A percentile compares a stretch with the other conserved stretches of the same genome.
phyloP scores from a whole-genome alignment of 257 asterid genomes.

The Solanum dulcamara region DNA sequence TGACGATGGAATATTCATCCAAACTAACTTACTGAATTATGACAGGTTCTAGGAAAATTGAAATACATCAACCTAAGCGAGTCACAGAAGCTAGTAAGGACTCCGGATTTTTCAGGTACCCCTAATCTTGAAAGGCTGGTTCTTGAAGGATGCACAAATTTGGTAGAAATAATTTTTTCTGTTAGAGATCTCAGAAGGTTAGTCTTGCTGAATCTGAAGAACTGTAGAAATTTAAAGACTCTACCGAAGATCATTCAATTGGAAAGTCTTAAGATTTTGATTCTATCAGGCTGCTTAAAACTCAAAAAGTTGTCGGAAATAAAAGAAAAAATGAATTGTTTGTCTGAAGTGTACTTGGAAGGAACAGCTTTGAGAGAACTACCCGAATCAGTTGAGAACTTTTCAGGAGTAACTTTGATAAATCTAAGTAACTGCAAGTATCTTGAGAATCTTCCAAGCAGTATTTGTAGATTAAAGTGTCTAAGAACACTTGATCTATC shows the following conservation, averaged over 20 bases:
- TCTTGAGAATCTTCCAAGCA: background rate
- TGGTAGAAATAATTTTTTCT: background rate
- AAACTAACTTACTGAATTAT: background rate
- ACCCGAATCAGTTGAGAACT: background rate
- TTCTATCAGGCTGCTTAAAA: constrained; percentile 6
- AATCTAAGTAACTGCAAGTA: background rate
- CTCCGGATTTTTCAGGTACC: constrained; percentile 5
- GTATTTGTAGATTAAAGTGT: background rate
- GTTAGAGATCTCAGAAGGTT: background rate
- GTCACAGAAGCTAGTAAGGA: background rate
- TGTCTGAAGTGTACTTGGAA: background rate
- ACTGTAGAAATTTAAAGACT: background rate
- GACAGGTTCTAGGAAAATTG: background rate
- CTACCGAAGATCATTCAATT: background rate
- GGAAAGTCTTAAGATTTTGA: background rate
- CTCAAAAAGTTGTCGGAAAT: background rate
- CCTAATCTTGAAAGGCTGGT: constrained; percentile 9
- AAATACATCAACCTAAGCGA: constrained; percentile 14
- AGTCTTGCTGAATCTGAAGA: background rate
- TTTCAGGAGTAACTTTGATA: background rate
- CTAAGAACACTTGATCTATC: background rate
- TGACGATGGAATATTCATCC: background rate
- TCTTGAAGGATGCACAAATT: constrained; percentile 5
- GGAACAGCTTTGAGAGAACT: background rate
- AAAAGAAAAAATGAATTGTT: background rate